These are phyloP conservation scores for Dillenia turbinata DNA, from an alignment of 164 flowering plant genomes.

Conservation along the genomic window DNA sequence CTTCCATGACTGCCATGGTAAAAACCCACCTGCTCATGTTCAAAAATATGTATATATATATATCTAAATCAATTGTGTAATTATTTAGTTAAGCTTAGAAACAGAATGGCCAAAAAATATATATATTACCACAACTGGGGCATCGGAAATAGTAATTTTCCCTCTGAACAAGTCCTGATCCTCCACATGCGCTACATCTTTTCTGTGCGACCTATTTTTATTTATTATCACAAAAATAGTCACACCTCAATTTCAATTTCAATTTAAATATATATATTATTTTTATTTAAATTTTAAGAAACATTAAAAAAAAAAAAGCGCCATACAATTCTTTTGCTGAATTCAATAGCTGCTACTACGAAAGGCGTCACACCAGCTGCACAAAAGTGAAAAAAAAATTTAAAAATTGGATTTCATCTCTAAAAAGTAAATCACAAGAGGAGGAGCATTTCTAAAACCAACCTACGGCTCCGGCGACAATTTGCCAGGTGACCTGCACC, in stretches of 20 bases:
- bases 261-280: not conserved
- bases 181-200: slow-evolving; percentile 67
- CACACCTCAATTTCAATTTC: not conserved
- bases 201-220: slow-evolving; percentile 58
- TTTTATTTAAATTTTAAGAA: not conserved
- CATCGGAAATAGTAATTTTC: slow-evolving; percentile 71
- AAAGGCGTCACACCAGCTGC: slow-evolving; percentile 91
- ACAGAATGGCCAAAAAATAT: slow-evolving; percentile 1
- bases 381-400: not conserved
- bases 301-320: not conserved
- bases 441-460: not conserved
- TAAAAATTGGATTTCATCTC: not conserved
- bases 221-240: not conserved
- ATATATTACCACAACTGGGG: slow-evolving; percentile 65
- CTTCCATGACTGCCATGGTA: slow-evolving; percentile 98
- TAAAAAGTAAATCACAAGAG: not conserved
- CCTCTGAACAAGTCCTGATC: slow-evolving; percentile 79
- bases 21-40: slow-evolving; percentile 83
- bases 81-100: not conserved
- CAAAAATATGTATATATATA: too few relatives aligned
- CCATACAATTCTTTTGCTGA: slow-evolving; percentile 85
- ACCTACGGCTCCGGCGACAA: slow-evolving; percentile 68
- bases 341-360: slow-evolving; percentile 86
- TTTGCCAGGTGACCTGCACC: slow-evolving; percentile 63
- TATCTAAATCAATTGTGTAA: not conserved